Evolutionary conservation across 306 rosid species (phyloP).

Genomic region (Gastrolobium bilobum): DNA sequence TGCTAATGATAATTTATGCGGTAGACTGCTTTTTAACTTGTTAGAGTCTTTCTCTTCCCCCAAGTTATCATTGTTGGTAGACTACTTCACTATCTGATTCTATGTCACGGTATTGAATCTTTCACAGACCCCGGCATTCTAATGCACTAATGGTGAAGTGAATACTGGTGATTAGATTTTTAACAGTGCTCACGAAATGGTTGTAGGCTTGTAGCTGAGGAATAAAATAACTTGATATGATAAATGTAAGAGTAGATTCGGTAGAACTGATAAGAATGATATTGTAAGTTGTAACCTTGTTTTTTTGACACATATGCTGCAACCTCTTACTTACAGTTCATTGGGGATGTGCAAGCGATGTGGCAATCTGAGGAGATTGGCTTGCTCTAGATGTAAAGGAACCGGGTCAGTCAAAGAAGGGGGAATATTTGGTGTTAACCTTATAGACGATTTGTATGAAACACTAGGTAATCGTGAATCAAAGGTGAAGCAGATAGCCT

Average conservation of each 20-base stretch:
- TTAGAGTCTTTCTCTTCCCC: not conserved
- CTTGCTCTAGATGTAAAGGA: constrained; percentile 81
- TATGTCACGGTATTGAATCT: not conserved
- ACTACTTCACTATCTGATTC: constrained; percentile 23
- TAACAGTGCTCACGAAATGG: not conserved
- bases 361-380: constrained; percentile 79
- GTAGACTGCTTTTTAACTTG: constrained; percentile 7
- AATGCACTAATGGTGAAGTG: constrained; percentile 6
- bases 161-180: not conserved
- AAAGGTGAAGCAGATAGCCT: constrained; percentile 53
- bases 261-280: constrained; percentile 18
- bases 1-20: not conserved
- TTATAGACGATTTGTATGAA: constrained; percentile 63
- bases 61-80: not conserved
- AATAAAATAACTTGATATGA: not conserved
- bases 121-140: constrained; percentile 8
- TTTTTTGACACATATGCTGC: constrained; percentile 21
- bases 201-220: not conserved
- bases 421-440: constrained; percentile 53
- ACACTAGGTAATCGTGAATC: constrained; percentile 57
- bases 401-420: constrained; percentile 75
- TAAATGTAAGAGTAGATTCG: not conserved
- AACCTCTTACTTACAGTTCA: constrained; percentile 60
- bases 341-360: constrained; percentile 90
- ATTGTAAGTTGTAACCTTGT: not conserved